phyloP scores from a whole-genome alignment of 495 filamentous ascomycete genomes.

The Acidomyces sp. region DNA sequence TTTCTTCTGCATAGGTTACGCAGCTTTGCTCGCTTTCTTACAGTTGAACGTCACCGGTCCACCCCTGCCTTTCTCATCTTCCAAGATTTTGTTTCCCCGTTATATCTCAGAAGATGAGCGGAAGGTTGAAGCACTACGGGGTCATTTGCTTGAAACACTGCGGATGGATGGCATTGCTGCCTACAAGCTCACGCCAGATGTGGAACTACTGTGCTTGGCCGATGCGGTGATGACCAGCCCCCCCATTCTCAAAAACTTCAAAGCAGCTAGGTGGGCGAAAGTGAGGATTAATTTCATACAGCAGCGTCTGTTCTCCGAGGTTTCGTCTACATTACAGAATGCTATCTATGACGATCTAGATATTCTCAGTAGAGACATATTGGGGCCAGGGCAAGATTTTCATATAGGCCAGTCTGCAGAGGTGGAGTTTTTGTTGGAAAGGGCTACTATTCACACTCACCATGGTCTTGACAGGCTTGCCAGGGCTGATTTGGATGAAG shows the following conservation, averaged over 20 bases:
- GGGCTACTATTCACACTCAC: constrained; percentile 70
- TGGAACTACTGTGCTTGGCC: constrained; percentile 71
- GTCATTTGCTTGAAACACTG: constrained; percentile 47
- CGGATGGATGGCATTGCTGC: constrained; percentile 73
- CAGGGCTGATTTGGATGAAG: constrained; percentile 51
- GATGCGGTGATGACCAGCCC: constrained; percentile 49
- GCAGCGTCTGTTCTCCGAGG: constrained; percentile 73
- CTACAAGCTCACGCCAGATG: constrained; percentile 68
- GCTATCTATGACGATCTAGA: constrained; percentile 42
- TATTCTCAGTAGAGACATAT: constrained; percentile 32
- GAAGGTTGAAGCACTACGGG: constrained; percentile 29
- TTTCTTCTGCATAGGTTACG: constrained; percentile 48
- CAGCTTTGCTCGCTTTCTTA: constrained; percentile 69
- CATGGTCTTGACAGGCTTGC: constrained; percentile 72
- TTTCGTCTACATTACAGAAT: constrained; percentile 50
- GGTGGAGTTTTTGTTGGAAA: constrained; percentile 61
- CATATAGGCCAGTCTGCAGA: constrained; percentile 23
- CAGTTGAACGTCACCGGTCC: constrained; percentile 90
- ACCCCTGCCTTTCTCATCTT: constrained; percentile 44
- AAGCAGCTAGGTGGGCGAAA: constrained; percentile 31
- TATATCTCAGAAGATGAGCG: constrained; percentile 15
- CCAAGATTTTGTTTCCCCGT: constrained; percentile 42
- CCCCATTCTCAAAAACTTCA: constrained; percentile 31
- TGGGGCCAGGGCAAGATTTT: constrained; percentile 20
- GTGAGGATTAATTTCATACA: constrained; percentile 71